Evolutionary conservation across 192 early-diverging fungal genomes (phyloP).

Genomic region (Coemansia guatemalensis): DNA sequence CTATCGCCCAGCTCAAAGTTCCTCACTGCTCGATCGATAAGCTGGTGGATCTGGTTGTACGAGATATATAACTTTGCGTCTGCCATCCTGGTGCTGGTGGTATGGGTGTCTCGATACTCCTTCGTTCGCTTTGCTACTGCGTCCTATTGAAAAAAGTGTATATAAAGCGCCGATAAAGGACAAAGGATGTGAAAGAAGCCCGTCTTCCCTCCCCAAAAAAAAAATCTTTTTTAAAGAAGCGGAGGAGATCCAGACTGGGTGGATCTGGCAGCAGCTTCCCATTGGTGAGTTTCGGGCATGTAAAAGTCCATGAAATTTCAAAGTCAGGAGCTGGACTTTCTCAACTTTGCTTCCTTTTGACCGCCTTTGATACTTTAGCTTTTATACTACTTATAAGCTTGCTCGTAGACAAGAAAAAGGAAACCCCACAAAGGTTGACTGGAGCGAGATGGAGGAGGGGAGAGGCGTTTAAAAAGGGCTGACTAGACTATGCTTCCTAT

Average conservation of each 20-base stretch:
- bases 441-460: background rate
- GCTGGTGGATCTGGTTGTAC: slow-evolving; percentile 64
- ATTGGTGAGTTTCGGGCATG: background rate
- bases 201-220: background rate
- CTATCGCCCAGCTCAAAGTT: slow-evolving; percentile 58
- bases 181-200: background rate
- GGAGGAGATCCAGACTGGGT: no score
- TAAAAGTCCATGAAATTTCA: background rate
- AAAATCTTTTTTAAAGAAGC: background rate
- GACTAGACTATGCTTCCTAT: slow-evolving; percentile 2
- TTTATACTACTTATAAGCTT: background rate
- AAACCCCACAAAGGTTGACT: background rate
- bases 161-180: background rate
- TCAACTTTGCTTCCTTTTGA: no score
- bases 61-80: slow-evolving; percentile 63
- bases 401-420: no score
- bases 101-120: background rate
- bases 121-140: background rate
- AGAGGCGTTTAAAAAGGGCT: background rate
- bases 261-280: background rate
- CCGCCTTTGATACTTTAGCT: no score
- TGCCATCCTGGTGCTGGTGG: slow-evolving; percentile 12
- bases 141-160: background rate
- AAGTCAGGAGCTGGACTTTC: no score
- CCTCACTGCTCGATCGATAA: slow-evolving; percentile 60